Evolutionary conservation across 164 flowering plant genomes (phyloP), one percentile per base, ranked within the genome.

Genomic region (Cinnamomum chago): DNA sequence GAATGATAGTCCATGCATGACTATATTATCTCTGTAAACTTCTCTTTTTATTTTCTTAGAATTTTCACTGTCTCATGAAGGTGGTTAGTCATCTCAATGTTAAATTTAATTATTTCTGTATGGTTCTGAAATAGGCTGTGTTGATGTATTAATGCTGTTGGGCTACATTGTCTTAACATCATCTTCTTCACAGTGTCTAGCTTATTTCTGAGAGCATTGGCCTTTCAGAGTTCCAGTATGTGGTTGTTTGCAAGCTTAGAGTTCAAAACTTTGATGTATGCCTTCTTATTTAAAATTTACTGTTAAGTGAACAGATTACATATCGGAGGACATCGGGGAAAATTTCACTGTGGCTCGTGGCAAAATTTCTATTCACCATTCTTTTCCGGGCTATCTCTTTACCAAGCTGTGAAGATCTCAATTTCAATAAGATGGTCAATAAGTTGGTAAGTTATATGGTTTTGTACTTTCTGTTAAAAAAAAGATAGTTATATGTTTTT

Each of bases 301-400:
- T 67, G 9, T 69, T 62, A 62, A 72, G 24, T 22, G 13, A 24
- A 33, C 78, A 95, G 99, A 83, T 95, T 75, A 95, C 99, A 52
- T 62, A 93, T 47, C 78, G 84, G 68, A 92, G 99, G 82, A 93
- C 99, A 65, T 95, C 98, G 99, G 88, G 70, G 3, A 92, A 85
- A 79, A 92, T 92, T 97, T 86, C 94, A 1, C 82, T 91, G 75
- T 93, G 98, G 97, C 98, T 92, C 75, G 93, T 88, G 86, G 74
- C 76, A 65, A 93, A 91, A 79, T 80, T 95, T 65, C 1, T 92
- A 2, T 86, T 83, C 71, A 84, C 86, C 51, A 79, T 93, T 2
- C 65, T 92, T 72, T 92, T 90, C 77, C 97, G 91, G 83, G 89
- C 90, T 67, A 64, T 92, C 55, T 89, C 88, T 83, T 77, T 93